phyloP scores from a whole-genome alignment of 78 protist species.

The Dictyostelium citrinum region DNA sequence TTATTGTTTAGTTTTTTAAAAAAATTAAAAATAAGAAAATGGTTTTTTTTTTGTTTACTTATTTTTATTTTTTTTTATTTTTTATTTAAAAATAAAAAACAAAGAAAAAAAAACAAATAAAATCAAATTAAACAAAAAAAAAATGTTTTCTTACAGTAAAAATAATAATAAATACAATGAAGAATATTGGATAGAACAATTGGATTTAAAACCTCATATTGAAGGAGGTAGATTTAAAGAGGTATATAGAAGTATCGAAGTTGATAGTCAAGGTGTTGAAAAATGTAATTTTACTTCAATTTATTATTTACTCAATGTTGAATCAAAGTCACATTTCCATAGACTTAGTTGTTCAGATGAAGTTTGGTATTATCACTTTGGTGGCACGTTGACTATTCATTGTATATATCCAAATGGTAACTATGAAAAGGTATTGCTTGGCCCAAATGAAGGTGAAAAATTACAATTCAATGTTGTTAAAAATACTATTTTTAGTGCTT shows the following conservation, averaged over 20 bases:
- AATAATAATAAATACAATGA: background rate
- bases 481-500: background rate
- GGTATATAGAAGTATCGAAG: background rate
- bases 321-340: background rate
- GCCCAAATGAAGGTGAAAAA: background rate
- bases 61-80: too few relatives aligned
- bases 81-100: too few relatives aligned
- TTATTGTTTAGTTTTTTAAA: too few relatives aligned
- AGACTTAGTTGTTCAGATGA: background rate
- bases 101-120: too few relatives aligned
- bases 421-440: background rate
- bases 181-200: background rate
- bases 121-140: too few relatives aligned
- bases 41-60: too few relatives aligned
- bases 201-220: background rate
- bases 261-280: background rate
- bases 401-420: background rate
- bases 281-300: background rate
- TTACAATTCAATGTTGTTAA: background rate
- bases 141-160: too few relatives aligned
- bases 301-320: background rate
- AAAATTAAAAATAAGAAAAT: too few relatives aligned
- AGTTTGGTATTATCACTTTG: background rate
- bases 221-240: background rate
- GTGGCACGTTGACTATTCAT: background rate